phyloP scores from a whole-genome alignment of 1,284 basidiomycete species.

The Stygiomarasmius scandens region DNA sequence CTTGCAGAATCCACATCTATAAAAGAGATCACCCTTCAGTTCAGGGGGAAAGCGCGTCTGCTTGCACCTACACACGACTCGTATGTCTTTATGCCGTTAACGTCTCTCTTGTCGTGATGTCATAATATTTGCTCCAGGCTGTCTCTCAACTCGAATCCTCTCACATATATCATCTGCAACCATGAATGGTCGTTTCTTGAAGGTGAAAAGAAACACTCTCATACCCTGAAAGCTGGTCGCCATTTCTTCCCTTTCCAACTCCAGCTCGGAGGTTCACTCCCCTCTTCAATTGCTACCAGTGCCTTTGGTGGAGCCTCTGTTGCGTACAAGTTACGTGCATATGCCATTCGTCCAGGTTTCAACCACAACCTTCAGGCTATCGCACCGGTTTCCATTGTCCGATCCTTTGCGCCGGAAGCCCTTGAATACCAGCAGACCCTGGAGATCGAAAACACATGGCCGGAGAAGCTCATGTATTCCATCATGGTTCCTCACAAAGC shows the following conservation, averaged over 20 bases:
- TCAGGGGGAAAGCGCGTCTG: slow-evolving; percentile 81
- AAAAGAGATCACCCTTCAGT: slow-evolving; percentile 83
- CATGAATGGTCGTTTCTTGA: slow-evolving; percentile 92
- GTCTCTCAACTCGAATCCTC: slow-evolving; percentile 46
- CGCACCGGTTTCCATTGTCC: slow-evolving; percentile 66
- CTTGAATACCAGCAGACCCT: slow-evolving; percentile 94
- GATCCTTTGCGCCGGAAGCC: slow-evolving; percentile 79
- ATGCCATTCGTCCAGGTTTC: slow-evolving; percentile 76
- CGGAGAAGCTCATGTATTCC: slow-evolving; percentile 91
- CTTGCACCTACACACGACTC: slow-evolving; percentile 64
- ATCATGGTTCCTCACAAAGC: slow-evolving; percentile 88
- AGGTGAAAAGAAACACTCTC: slow-evolving; percentile 74
- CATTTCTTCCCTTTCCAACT: slow-evolving; percentile 90
- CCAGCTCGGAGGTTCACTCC: slow-evolving; percentile 79
- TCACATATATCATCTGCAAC: slow-evolving; percentile 72
- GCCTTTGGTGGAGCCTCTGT: slow-evolving; percentile 67
- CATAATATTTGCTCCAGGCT: slow-evolving; percentile 32
- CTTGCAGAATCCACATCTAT: slow-evolving; percentile 82
- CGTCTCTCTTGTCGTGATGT: slow-evolving; percentile 18
- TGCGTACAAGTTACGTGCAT: slow-evolving; percentile 85
- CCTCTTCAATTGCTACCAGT: slow-evolving; percentile 71
- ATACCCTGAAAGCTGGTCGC: slow-evolving; percentile 88
- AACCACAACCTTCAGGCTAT: slow-evolving; percentile 70
- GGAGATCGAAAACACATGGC: slow-evolving; percentile 96
- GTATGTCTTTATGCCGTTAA: slow-evolving; percentile 48